A percentile compares a stretch with the other conserved stretches of the same genome.
phyloP scores from a whole-genome alignment of 2,329 filamentous ascomycete genomes.

The Fusarium transvaalense region DNA sequence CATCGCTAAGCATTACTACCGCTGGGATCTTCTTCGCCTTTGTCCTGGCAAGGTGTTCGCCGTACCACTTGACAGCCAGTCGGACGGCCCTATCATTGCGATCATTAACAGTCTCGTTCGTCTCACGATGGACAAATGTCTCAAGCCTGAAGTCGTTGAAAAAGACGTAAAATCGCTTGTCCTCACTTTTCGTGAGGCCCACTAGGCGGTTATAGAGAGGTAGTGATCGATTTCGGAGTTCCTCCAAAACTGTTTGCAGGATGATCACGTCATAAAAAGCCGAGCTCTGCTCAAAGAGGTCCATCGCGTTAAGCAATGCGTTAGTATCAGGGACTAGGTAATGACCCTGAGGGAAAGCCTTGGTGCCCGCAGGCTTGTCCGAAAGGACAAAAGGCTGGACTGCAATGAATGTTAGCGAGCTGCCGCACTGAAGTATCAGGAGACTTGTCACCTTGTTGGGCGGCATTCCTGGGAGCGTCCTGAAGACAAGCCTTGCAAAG shows the following conservation, averaged over 20 bases:
- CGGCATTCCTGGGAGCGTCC: conserved; percentile 81
- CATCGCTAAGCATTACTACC: conserved; percentile 94
- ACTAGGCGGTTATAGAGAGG: conserved; percentile 95
- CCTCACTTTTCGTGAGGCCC: conserved; percentile 91
- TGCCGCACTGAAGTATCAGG: not conserved
- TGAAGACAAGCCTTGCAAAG: conserved; percentile 83
- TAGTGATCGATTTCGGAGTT: conserved; percentile 91
- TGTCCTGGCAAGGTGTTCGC: conserved; percentile 78
- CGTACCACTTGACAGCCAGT: conserved; percentile 89
- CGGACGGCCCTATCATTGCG: conserved; percentile 94
- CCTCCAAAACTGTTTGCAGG: conserved; percentile 94
- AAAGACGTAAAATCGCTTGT: conserved; percentile 98
- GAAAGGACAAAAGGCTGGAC: conserved; percentile 89
- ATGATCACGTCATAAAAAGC: conserved; percentile 98
- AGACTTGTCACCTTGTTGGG: conserved; percentile 73
- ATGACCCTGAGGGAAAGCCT: conserved; percentile 85
- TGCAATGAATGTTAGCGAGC: conserved; percentile 53
- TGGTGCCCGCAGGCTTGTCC: conserved; percentile 86
- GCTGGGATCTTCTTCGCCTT: conserved; percentile 74
- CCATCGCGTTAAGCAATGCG: conserved; percentile 94
- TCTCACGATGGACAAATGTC: conserved; percentile 81
- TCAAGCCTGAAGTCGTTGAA: conserved; percentile 98
- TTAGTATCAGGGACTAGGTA: conserved; percentile 98
- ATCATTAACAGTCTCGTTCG: conserved; percentile 92
- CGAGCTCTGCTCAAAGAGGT: conserved; percentile 91